These are phyloP conservation scores for Hortaea sp. DNA, from an alignment of 2,329 filamentous ascomycete species.

Conservation along the genomic window DNA sequence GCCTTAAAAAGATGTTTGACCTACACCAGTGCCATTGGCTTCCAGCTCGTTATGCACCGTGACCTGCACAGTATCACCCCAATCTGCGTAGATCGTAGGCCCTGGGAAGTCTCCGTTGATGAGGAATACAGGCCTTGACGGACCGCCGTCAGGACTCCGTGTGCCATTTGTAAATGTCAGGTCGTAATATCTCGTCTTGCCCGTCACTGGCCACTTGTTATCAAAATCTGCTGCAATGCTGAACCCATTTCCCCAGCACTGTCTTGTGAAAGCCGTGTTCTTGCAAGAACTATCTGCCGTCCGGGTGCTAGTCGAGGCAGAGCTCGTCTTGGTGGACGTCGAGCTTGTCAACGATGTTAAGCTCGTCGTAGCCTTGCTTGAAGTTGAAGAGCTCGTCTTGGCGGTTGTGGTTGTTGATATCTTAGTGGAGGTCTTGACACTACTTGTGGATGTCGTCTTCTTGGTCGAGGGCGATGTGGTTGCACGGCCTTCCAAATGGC, in stretches of 20 bases:
- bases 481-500: neutral
- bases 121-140: conserved; percentile 29
- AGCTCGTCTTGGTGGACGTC: neutral
- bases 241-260: neutral
- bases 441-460: neutral
- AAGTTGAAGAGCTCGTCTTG: neutral
- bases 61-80: conserved; percentile 23
- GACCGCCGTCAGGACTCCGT: conserved; percentile 38
- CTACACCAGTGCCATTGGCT: neutral
- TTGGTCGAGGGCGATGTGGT: too few species aligned
- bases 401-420: neutral
- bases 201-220: conserved; percentile 22
- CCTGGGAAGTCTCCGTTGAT: conserved; percentile 39
- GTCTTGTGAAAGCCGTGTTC: neutral
- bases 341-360: neutral
- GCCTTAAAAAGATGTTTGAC: neutral
- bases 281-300: neutral
- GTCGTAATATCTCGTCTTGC: conserved; percentile 26
- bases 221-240: conserved; percentile 26
- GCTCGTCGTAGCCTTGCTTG: neutral
- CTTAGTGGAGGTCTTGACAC: neutral
- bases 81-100: conserved; percentile 34
- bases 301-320: neutral
- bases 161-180: conserved; percentile 29
- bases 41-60: conserved; percentile 17